A percentile compares a stretch with the other conserved stretches of the same genome.
Conservation (phyloP, 371 early-diverging fungal species). For the Nosema bombycis region DNA sequence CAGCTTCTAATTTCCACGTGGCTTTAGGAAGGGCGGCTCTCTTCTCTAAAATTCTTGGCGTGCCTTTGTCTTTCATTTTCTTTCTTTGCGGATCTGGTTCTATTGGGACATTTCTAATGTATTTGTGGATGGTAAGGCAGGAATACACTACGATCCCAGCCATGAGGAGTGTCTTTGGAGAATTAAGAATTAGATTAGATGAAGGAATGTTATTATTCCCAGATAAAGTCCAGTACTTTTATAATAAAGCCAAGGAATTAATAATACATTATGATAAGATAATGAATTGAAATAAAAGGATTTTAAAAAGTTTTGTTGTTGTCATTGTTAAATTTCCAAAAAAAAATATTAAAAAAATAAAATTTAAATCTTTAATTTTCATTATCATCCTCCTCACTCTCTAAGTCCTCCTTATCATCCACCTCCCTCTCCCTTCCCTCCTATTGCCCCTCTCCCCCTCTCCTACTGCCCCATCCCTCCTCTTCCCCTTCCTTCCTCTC, state of each 20-base stretch:
- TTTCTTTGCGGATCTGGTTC: conserved; percentile 39
- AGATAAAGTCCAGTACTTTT: conserved; percentile 19
- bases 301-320: background rate
- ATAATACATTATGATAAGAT: conserved; percentile 1
- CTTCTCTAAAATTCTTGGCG: conserved; percentile 37
- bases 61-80: conserved; percentile 44
- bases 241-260: conserved; percentile 13
- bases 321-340: too few species aligned
- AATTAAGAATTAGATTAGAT: conserved; percentile 30
- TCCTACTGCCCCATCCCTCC: too few species aligned
- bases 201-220: conserved; percentile 6
- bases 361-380: too few species aligned
- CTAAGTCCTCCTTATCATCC: too few species aligned
- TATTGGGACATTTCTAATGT: conserved; percentile 37
- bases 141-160: conserved; percentile 56
- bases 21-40: conserved; percentile 34
- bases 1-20: conserved; percentile 22
- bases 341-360: too few species aligned
- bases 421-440: too few species aligned
- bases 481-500: too few species aligned
- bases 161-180: conserved; percentile 53
- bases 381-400: too few species aligned
- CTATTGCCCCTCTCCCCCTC: too few species aligned
- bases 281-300: conserved; percentile 24
- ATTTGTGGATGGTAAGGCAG: conserved; percentile 52